Evolutionary conservation across 2,329 filamentous ascomycete genomes (phyloP), one percentile per base, ranked within the genome.

Genomic region (Fusarium scirpi): DNA sequence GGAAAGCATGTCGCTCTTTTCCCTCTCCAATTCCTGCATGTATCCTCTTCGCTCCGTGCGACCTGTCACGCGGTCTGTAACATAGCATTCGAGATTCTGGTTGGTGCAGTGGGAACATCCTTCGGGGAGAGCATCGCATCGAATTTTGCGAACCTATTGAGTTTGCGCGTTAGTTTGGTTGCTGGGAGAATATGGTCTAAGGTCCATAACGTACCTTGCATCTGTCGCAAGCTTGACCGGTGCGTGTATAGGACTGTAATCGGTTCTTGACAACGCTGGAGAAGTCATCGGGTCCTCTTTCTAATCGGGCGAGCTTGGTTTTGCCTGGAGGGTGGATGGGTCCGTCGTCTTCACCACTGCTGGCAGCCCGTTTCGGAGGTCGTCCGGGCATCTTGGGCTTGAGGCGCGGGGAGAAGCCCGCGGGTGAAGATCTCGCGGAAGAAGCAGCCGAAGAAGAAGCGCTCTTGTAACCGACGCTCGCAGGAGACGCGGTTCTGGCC

Each of bases 41-140:
- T 95, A 94, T 56, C 94, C 94, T 74, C 94, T 86, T 61, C 90
- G 89, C 64, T 92, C 91, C 53, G 93, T 93, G 68, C 92, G 90
- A 62, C 93, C 92, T 6, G 92, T 94, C 76, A 96, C 93, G 74
- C 94, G 90, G 79, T 97, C 94, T 62, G 94, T 97, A 57, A 94
- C 94, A 81, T 89, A 91, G 82, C 94, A 97, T 76, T 92, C 88
- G 74, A 92, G 89, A 69, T 89, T 90, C 77, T 92, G 92, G 79
- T 91, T 90, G 73, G 89, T 83, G 82, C 94, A 97, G 74, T 93
- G 91, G 67, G 92, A 93, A 82, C 94, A 97, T 68, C 93, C 94
- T 71, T 92, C 91, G 32, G 91, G 89, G 43, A 92, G 85, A 57
- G 90, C 91, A 82, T 97, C 94, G 84, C 94, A 97, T 77, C 92